A percentile compares a stretch with the other conserved stretches of the same genome.
Evolutionary conservation across 139 green algal genomes (phyloP).

Genomic region (Picochlorum sp.): DNA sequence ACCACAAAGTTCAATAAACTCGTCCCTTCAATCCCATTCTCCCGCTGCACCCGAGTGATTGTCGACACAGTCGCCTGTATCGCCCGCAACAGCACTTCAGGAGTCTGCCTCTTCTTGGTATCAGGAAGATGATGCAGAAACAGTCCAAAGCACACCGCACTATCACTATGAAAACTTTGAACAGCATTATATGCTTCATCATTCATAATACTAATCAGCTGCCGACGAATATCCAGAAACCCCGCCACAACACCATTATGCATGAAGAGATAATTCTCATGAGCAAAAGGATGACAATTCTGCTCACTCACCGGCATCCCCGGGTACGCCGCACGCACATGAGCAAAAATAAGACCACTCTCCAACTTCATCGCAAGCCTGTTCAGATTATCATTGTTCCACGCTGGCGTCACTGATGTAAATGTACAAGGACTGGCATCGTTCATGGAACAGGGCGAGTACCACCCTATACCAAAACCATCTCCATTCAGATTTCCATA

Average conservation of each 20-base stretch:
- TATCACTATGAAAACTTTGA: constrained; percentile 87
- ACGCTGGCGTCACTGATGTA: constrained; percentile 84
- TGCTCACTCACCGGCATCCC: constrained; percentile 91
- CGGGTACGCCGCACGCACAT: constrained; percentile 51
- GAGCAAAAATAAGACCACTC: constrained; percentile 85
- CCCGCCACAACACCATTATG: constrained; percentile 91
- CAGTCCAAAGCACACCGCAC: constrained; percentile 78
- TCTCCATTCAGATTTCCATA: constrained; percentile 93
- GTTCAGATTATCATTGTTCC: constrained; percentile 96
- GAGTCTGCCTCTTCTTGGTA: constrained; percentile 44
- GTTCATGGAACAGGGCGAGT: constrained; percentile 36
- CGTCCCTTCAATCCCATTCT: constrained; percentile 40
- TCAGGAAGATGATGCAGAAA: constrained; percentile 85
- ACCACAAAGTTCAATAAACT: constrained; percentile 91
- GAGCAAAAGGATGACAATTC: constrained; percentile 89
- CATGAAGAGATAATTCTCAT: constrained; percentile 91
- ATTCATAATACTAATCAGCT: constrained; percentile 60
- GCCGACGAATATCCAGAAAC: constrained; percentile 72
- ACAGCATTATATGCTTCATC: constrained; percentile 87
- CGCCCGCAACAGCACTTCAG: constrained; percentile 64
- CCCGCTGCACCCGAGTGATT: constrained; percentile 38
- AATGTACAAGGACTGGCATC: constrained; percentile 78
- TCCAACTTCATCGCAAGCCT: constrained; percentile 84
- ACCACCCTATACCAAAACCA: constrained; percentile 91
- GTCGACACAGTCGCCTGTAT: constrained; percentile 45